Evolutionary conservation across 352 stramenopile genomes (phyloP), one percentile per base, ranked within the genome.

Genomic region (Phytopythium vexans): DNA sequence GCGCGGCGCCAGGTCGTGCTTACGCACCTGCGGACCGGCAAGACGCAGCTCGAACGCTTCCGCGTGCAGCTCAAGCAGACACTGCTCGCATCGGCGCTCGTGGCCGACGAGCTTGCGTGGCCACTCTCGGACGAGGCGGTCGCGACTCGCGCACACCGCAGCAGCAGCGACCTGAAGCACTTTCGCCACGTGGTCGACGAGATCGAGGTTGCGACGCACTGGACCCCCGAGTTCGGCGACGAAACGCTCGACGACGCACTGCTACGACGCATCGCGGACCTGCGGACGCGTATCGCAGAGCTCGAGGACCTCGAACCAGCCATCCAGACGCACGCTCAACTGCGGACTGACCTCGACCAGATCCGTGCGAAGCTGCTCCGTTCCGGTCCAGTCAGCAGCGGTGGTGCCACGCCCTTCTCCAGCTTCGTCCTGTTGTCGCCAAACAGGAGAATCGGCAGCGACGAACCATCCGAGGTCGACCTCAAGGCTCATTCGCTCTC

Each of bases 11-110:
- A 51, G 32, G 32, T 32, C 45, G 40, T 34, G 32, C 32, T 51
- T 5, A 34, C 32, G 14, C 45, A 34, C 14, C 45, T 51, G 3
- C 45, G 45, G 27, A 12, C 40, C 35, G 45, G 32, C 9, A 15
- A 15, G 8, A 34, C n/a, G 32, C 32, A 51, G 32, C 45, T 51
- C 45, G 45, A 51, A n/a, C 45, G 45, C 45, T 51, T 51, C 45
- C 45, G 45, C 14, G 32, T 51, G 7, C 45, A 41, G 14, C 45
- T 51, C 45, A 51, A 41, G 45, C 45, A 51, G 45, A 32, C 41
- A 2, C 6, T 51, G 45, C 33, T 51, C 14, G 45, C 45, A n/a
- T 33, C 45, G 5, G 45, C 45, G 45, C 33, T 51, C 32, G 32
- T 51, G 9, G 45, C 32, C 1, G 45, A 51, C 45, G 45, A 51